A percentile compares a stretch with the other conserved stretches of the same genome.
These are phyloP conservation scores for Suillus plorans DNA, from an alignment of 768 basidiomycete genomes.

Conservation along the genomic window DNA sequence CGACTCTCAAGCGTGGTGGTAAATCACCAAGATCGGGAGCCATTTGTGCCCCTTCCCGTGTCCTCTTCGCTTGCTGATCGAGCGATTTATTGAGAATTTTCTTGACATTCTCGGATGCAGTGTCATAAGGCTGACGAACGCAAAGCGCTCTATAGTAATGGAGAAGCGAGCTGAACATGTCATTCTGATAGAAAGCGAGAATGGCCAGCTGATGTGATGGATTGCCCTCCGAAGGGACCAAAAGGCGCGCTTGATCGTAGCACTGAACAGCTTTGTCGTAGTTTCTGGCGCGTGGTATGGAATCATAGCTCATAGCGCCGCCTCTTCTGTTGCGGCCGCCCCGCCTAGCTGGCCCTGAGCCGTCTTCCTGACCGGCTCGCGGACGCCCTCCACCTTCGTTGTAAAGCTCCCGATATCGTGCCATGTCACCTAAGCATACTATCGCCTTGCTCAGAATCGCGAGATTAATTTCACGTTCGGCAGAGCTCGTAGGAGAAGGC, in stretches of 20 bases:
- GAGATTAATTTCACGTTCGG: constrained; percentile 63
- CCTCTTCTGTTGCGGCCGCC: constrained; percentile 50
- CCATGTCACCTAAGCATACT: constrained; percentile 91
- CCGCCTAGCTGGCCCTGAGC: constrained; percentile 34
- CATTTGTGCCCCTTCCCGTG: constrained; percentile 37
- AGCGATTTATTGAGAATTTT: constrained; percentile 67
- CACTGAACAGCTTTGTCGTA: constrained; percentile 75
- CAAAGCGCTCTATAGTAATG: constrained; percentile 93
- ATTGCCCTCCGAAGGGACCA: constrained; percentile 89
- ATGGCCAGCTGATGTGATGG: constrained; percentile 96
- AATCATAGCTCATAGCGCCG: constrained; percentile 42
- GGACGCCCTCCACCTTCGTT: constrained; percentile 68
- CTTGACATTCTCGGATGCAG: constrained; percentile 82
- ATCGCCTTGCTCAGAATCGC: constrained; percentile 83
- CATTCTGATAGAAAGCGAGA: constrained; percentile 78
- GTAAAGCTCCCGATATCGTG: constrained; percentile 90
- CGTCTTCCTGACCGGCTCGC: constrained; percentile 68
- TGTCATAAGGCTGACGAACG: constrained; percentile 81
- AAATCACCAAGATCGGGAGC: constrained; percentile 31
- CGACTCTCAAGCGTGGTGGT: constrained; percentile 54
- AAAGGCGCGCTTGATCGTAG: constrained; percentile 81
- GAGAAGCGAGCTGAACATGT: constrained; percentile 76
- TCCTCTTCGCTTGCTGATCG: constrained; percentile 53
- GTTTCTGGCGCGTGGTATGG: constrained; percentile 57
- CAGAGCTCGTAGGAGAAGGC: constrained; percentile 38